phyloP scores from a whole-genome alignment of 2,329 filamentous ascomycete genomes.

The Neopestalotiopsis sp. region DNA sequence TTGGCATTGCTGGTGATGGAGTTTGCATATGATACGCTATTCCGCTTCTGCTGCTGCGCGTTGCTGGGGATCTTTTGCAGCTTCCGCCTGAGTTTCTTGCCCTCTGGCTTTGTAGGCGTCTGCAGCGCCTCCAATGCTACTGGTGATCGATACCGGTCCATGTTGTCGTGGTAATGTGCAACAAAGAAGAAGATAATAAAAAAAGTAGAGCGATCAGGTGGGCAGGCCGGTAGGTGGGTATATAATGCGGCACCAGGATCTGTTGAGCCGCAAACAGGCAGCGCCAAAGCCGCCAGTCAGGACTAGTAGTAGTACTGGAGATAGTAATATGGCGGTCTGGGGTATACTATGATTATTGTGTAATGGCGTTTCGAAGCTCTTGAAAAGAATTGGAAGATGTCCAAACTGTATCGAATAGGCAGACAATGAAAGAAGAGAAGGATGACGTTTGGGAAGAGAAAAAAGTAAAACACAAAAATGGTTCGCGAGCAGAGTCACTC shows the following conservation, averaged over 20 bases:
- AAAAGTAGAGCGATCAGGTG: background rate
- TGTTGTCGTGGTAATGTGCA: background rate
- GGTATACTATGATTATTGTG: background rate
- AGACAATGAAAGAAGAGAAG: background rate
- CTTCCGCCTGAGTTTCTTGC: constrained; percentile 37
- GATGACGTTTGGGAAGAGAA: constrained; percentile 28
- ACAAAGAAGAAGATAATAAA: background rate
- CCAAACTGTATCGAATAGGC: background rate
- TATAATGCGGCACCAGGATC: background rate
- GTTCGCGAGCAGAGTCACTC: constrained; percentile 19
- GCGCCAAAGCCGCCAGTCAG: background rate
- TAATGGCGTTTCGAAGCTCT: background rate
- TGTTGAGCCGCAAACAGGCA: background rate
- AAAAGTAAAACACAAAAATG: background rate
- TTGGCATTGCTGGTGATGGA: constrained; percentile 5
- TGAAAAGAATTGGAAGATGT: no score
- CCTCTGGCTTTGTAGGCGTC: constrained; percentile 28
- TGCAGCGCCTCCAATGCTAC: background rate
- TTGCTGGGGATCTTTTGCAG: constrained; percentile 34
- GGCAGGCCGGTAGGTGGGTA: background rate
- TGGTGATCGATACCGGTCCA: constrained; percentile 14
- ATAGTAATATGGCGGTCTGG: background rate
- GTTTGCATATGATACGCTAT: constrained; percentile 26
- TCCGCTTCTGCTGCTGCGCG: constrained; percentile 26
- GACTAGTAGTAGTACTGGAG: background rate